Conservation (phyloP, 2,329 filamentous ascomycete species). For the Aspergillus sp. region DNA sequence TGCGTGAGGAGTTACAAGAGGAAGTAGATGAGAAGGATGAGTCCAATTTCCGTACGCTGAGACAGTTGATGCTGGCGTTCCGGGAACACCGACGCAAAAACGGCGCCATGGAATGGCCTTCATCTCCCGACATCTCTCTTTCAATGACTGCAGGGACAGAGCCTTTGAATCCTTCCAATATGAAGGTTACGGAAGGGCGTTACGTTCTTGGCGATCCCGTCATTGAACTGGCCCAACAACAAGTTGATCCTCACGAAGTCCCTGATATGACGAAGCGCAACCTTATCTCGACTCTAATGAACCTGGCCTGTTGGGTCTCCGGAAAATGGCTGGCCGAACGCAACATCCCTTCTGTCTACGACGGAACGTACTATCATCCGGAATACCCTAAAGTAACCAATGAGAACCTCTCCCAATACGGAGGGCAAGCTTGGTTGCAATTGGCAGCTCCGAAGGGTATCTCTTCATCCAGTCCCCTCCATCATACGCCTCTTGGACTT, state of each 20-base stretch:
- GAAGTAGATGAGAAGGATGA: constrained; percentile 37
- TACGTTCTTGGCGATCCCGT: constrained; percentile 46
- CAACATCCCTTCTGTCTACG: constrained; percentile 40
- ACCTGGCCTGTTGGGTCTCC: constrained; percentile 50
- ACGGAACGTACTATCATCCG: constrained; percentile 41
- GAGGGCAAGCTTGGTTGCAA: constrained; percentile 42
- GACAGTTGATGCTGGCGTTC: constrained; percentile 43
- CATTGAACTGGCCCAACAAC: constrained; percentile 37
- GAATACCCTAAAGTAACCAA: constrained; percentile 44
- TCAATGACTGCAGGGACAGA: constrained; percentile 30
- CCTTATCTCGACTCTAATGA: constrained; percentile 55
- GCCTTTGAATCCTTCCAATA: constrained; percentile 29
- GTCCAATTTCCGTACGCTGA: constrained; percentile 37
- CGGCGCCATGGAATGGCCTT: constrained; percentile 42
- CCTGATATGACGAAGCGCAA: constrained; percentile 42
- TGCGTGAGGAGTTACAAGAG: constrained; percentile 28
- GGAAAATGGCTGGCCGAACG: constrained; percentile 40
- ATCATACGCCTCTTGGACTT: constrained; percentile 55
- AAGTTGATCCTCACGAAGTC: constrained; percentile 40
- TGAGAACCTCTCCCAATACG: constrained; percentile 46
- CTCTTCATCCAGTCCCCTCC: constrained; percentile 50
- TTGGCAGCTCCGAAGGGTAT: constrained; percentile 41
- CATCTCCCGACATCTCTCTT: constrained; percentile 21
- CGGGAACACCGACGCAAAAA: constrained; percentile 39
- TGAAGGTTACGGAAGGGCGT: constrained; percentile 32